Evolutionary conservation across 139 green algal genomes (phyloP), one percentile per base, ranked within the genome.

Genomic region (Yamagishiella unicocca): DNA sequence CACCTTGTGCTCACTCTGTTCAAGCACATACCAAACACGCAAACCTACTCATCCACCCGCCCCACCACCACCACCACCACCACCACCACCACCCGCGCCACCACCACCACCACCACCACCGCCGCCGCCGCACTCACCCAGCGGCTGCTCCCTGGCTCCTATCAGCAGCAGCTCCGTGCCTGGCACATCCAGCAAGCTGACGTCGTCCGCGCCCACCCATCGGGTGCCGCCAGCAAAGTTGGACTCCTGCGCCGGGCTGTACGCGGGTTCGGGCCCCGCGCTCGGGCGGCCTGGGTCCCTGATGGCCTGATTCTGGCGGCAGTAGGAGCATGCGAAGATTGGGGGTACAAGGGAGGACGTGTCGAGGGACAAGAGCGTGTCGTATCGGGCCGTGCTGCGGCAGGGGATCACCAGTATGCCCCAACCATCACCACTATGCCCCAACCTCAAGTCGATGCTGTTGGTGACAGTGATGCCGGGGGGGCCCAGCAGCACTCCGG

Each of bases 141-240:
- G 66, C 46, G 38, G 37, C 37, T 90, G 37, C 45, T 77, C 70
- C 22, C 87, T 31, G 3, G 53, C 87, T 5, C 78, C 87, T 1
- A 90, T 62, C 22, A 90, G 87, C 55, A 90, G 70, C 70, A 87
- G 24, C 87, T 84, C 78, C 4, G 70, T 74, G 2, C 78, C 87
- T 42, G 35, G 66, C 42, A 87, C 87, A 42, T 90, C 87, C 38
- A 90, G 53, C 68, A 90, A 79, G 3, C n/a, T 54, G 38, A 75
- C 42, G 29, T 88, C 83, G 21, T 82, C 70, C 0, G 54, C 54
- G 38, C 38, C 55, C 40, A 88, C 40, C 83, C 83, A 88, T 29
- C 25, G 12, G 38, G 25, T 74, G 83, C 40, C 53, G 19, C 71
- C 33, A 24, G 43, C 37, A 29, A 88, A 82, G 29, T 8, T 2